These are phyloP conservation scores for Solanum sejunctum DNA, from an alignment of 257 asterid genomes.

Conservation along the genomic window DNA sequence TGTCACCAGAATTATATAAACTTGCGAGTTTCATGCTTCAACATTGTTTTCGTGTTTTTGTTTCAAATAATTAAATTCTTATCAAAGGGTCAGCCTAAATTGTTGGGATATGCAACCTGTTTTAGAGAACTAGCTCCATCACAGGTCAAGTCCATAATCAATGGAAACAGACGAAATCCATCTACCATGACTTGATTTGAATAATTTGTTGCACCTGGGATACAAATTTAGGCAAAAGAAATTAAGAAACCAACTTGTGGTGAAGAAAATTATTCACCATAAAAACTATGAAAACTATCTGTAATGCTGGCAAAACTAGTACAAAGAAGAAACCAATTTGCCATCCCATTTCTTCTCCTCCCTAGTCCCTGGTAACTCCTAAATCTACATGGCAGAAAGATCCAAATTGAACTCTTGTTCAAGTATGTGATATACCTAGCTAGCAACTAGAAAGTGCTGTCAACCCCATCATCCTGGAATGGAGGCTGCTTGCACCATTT, in stretches of 20 bases:
- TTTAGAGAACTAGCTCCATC: not conserved
- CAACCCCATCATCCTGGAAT: not conserved
- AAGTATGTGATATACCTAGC: not conserved
- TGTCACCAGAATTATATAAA: not conserved
- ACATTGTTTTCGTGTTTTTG: not conserved
- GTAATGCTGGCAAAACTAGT: not conserved
- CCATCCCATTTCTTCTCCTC: not conserved
- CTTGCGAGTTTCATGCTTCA: not conserved
- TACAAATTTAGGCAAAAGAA: not conserved
- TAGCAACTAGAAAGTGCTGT: not conserved
- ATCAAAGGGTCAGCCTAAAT: not conserved
- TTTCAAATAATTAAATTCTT: not conserved
- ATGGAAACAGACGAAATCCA: not conserved
- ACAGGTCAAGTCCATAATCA: not conserved
- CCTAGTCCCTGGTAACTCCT: not conserved
- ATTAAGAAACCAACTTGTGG: not conserved
- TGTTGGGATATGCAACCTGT: not conserved
- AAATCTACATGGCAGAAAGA: not conserved
- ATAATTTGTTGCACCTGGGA: not conserved
- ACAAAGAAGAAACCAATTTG: not conserved
- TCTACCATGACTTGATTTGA: not conserved
- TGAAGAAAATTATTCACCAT: not conserved
- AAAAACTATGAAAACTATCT: not conserved
- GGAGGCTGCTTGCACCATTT: not conserved
- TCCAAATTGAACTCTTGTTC: not conserved